phyloP scores from a whole-genome alignment of 768 basidiomycete genomes.

The Trametes maxima region DNA sequence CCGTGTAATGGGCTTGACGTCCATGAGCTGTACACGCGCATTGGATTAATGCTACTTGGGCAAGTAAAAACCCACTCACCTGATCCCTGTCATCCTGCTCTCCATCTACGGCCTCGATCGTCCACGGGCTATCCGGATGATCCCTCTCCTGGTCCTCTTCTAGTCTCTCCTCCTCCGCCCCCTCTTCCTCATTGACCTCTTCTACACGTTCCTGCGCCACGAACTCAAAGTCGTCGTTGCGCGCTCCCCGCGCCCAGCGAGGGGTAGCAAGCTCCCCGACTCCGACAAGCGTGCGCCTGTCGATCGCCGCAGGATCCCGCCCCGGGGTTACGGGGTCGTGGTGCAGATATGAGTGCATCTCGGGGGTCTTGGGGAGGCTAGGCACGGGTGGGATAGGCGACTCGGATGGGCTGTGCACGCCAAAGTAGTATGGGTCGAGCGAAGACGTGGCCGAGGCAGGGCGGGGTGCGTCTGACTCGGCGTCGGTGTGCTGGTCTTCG shows the following conservation, averaged over 20 bases:
- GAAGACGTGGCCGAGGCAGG: conserved; percentile 78
- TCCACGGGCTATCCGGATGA: conserved; percentile 81
- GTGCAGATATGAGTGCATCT: conserved; percentile 43
- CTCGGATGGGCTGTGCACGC: conserved; percentile 65
- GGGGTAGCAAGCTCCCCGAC: conserved; percentile 98
- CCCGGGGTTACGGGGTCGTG: conserved; percentile 70
- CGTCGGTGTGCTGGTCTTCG: conserved; percentile 43
- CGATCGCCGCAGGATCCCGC: conserved; percentile 76
- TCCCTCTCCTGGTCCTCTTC: conserved; percentile 50
- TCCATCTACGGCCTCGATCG: conserved; percentile 83
- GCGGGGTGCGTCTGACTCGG: conserved; percentile 55
- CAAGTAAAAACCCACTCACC: conserved; percentile 42
- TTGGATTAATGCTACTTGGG: conserved; percentile 1
- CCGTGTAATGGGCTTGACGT: conserved; percentile 48
- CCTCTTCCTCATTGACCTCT: conserved; percentile 38
- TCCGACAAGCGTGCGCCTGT: conserved; percentile 86
- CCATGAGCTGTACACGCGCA: conserved; percentile 35
- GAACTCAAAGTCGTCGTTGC: conserved; percentile 36
- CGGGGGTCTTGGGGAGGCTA: conserved; percentile 60
- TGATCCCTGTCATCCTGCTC: conserved; percentile 73
- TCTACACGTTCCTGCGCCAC: conserved; percentile 37
- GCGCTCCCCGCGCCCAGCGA: conserved; percentile 72
- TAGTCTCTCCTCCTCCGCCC: conserved; percentile 21
- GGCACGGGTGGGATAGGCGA: conserved; percentile 57
- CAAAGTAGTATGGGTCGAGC: conserved; percentile 89